Evolutionary conservation across 2,329 filamentous ascomycete genomes (phyloP).

Genomic region (Microdochium nivale): DNA sequence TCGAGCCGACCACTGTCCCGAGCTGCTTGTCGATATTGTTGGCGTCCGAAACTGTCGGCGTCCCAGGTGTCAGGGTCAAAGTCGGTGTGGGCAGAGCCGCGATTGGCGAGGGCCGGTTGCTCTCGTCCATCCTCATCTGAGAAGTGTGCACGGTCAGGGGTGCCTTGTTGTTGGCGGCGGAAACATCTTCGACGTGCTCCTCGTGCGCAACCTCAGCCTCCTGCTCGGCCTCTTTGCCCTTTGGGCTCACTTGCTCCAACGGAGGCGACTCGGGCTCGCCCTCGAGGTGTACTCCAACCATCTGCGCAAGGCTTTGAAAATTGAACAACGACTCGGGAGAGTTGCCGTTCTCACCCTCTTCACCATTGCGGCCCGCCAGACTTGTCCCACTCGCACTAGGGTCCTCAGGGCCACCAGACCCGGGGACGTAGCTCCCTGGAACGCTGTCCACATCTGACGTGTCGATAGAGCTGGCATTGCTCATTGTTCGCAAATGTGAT

Average conservation of each 20-base stretch:
- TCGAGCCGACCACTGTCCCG: slow-evolving; percentile 24
- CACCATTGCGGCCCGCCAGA: slow-evolving; percentile 31
- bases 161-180: slow-evolving; percentile 4
- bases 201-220: slow-evolving; percentile 15
- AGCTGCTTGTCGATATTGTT: slow-evolving; percentile 34
- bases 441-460: slow-evolving; percentile 68
- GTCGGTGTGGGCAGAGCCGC: slow-evolving; percentile 23
- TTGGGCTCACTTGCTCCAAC: slow-evolving; percentile 15
- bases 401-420: slow-evolving; percentile 30
- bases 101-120: slow-evolving; percentile 9
- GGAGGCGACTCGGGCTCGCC: slow-evolving; percentile 23
- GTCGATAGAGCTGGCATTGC: slow-evolving; percentile 74
- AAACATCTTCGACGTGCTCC: slow-evolving; percentile 25
- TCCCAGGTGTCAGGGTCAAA: slow-evolving; percentile 40
- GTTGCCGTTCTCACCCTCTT: slow-evolving; percentile 41
- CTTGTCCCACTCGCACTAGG: slow-evolving; percentile 48
- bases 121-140: slow-evolving; percentile 9
- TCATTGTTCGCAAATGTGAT: slow-evolving; percentile 73
- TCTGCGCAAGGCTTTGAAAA: slow-evolving; percentile 77
- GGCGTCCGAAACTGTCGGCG: slow-evolving; percentile 28
- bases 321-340: slow-evolving; percentile 76
- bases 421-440: slow-evolving; percentile 38
- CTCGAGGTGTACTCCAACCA: slow-evolving; percentile 61
- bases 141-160: slow-evolving; percentile 5
- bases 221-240: slow-evolving; percentile 24